phyloP scores from a whole-genome alignment of 345 rosid species.

The Erucastrum elatum region DNA sequence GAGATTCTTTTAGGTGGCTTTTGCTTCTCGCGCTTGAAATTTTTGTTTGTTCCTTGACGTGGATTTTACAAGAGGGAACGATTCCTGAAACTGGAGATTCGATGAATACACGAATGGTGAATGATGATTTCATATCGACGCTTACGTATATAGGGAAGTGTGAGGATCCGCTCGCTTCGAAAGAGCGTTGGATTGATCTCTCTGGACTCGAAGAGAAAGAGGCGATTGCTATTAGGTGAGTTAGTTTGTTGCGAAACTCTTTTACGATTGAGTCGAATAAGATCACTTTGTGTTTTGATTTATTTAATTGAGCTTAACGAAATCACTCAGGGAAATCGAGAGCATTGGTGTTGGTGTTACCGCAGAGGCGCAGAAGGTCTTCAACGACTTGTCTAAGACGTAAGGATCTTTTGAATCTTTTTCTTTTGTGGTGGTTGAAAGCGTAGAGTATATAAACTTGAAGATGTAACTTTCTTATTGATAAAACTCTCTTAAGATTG shows the following conservation, averaged over 20 bases:
- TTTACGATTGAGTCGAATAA: neutral
- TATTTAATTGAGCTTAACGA: conserved; percentile 15
- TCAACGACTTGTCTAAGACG: conserved; percentile 68
- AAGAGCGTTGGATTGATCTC: conserved; percentile 53
- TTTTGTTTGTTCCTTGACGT: conserved; percentile 47
- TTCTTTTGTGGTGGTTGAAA: neutral
- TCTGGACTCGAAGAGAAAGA: conserved; percentile 55
- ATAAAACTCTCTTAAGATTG: too few relatives aligned
- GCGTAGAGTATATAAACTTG: too few relatives aligned
- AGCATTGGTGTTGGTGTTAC: conserved; percentile 87
- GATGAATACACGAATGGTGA: conserved; percentile 63
- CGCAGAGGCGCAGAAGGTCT: conserved; percentile 70
- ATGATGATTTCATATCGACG: conserved; percentile 64
- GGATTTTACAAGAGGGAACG: conserved; percentile 64
- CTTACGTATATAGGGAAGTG: conserved; percentile 50
- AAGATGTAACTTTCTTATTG: too few relatives aligned
- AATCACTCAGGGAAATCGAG: conserved; percentile 66
- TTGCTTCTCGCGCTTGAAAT: neutral
- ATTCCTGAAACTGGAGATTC: conserved; percentile 44
- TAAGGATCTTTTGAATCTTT: conserved; percentile 33
- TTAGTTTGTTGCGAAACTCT: neutral
- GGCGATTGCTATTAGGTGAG: conserved; percentile 73
- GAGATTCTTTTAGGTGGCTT: neutral
- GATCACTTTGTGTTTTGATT: conserved; percentile 41
- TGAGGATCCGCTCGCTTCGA: conserved; percentile 70